Evolutionary conservation across 1,284 basidiomycete genomes (phyloP), one percentile per base, ranked within the genome.

Genomic region (Ustilago tritici): DNA sequence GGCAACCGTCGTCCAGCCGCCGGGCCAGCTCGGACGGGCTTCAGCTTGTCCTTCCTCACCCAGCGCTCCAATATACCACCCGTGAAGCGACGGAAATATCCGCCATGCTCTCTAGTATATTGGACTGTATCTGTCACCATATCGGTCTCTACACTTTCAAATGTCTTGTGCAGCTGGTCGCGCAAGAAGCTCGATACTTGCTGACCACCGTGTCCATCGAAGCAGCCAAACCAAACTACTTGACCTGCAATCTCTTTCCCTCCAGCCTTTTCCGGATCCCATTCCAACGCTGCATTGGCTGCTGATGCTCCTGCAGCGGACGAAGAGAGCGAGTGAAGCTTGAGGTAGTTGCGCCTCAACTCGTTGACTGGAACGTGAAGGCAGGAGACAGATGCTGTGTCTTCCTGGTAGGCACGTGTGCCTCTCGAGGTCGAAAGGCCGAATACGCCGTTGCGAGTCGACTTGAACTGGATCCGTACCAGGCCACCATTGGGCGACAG

Each of bases 191-290:
- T 65, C 17, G 84, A 83, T 10, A 85, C 76, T 32, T 61, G 61
- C 58, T 74, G 74, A 6, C 84, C 83, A 28, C 84, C 84, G 38
- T 85, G 84, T 12, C 83, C 84, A 61, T 85, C 84, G 40, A 81
- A 85, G 53, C 79, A 80, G n/a, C 70, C 83, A 34, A 84, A 83
- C 84, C 84, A 85, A 28, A 78, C 78, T n/a, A 85, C 75, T 58
- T 85, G 84, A 0, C 76, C 79, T 4, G 78, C 84, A 8, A 85
- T 40, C 43, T 80, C 82, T n/a, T 80, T 72, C 7, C 74, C 81
- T 14, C 76, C 78, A 31, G 78, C 75, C 46, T 82, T 73, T 10
- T 70, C 74, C 17, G 79, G 77, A 35, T 78, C 66, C 82, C 77
- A 80, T 35, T 75, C 74, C n/a, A 64, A 65, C 54, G 75, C 75